These are phyloP conservation scores for Brassica incana DNA, from an alignment of 345 rosid genomes.

Conservation along the genomic window DNA sequence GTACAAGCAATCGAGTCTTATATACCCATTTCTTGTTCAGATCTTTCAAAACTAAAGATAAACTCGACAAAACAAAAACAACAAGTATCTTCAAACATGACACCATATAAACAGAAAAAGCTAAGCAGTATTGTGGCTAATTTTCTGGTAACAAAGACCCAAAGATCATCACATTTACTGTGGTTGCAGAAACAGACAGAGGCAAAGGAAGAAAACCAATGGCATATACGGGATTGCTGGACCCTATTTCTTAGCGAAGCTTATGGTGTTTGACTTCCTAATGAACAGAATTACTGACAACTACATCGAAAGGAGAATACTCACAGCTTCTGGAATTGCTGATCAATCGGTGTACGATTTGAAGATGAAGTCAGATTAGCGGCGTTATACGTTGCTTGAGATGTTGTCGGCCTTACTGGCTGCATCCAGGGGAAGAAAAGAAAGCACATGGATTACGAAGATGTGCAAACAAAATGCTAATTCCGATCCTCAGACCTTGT, in stretches of 20 bases:
- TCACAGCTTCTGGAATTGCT: conserved; percentile 82
- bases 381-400: conserved; percentile 41
- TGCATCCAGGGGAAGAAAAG: neutral
- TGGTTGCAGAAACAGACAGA: neutral
- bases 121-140: neutral
- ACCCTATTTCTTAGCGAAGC: neutral
- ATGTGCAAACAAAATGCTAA: neutral
- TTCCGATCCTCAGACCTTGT: conserved; percentile 40
- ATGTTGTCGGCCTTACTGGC: conserved; percentile 40
- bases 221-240: neutral
- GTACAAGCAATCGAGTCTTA: neutral
- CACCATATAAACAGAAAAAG: neutral
- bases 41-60: neutral
- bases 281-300: neutral
- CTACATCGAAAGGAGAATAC: conserved; percentile 34
- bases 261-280: neutral
- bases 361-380: conserved; percentile 44
- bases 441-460: neutral
- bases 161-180: neutral
- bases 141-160: neutral
- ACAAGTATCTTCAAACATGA: conserved; percentile 10
- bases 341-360: conserved; percentile 53
- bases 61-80: neutral
- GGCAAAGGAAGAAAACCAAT: neutral
- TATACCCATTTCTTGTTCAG: neutral